Conservation (phyloP, 1,139 yeast genomes). For the Oligophagozyma castellii region DNA sequence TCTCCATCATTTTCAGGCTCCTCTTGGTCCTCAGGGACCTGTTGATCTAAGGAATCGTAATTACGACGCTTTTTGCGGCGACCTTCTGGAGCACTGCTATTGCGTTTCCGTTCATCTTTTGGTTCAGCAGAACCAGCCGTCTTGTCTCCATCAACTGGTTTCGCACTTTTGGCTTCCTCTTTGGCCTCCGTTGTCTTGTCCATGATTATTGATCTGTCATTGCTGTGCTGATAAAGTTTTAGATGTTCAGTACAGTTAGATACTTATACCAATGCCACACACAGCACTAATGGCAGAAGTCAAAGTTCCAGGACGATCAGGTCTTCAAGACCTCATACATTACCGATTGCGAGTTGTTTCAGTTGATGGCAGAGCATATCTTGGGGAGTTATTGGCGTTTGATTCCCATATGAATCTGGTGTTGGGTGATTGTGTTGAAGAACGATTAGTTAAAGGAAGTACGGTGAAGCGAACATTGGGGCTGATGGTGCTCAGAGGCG, state of each 20-base stretch:
- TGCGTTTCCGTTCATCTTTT: conserved; percentile 27
- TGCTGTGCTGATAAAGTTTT: too few relatives aligned
- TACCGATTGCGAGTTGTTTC: conserved; percentile 63
- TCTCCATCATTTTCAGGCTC: conserved; percentile 34
- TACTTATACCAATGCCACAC: neutral
- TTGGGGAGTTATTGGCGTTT: conserved; percentile 76
- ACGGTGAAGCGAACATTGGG: conserved; percentile 54
- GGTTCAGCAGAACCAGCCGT: conserved; percentile 32
- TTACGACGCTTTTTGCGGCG: too few relatives aligned
- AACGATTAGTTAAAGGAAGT: conserved; percentile 37
- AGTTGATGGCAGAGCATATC: conserved; percentile 58
- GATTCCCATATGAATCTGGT: conserved; percentile 86
- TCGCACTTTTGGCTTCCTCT: conserved; percentile 28
- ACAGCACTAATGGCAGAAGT: conserved; percentile 9
- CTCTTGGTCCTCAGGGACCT: conserved; percentile 40
- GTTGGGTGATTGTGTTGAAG: conserved; percentile 73
- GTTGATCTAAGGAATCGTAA: conserved; percentile 35
- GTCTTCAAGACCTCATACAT: conserved; percentile 57
- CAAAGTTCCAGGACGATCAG: conserved; percentile 16
- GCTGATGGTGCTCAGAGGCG: conserved; percentile 75
- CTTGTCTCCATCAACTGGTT: conserved; percentile 29
- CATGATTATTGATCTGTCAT: too few relatives aligned
- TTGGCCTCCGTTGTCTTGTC: too few relatives aligned
- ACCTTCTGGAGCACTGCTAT: too few relatives aligned
- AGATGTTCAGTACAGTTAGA: too few relatives aligned